A percentile compares a stretch with the other conserved stretches of the same genome.
phyloP scores from a whole-genome alignment of 805 yeast genomes.

The Candida dendrica region DNA sequence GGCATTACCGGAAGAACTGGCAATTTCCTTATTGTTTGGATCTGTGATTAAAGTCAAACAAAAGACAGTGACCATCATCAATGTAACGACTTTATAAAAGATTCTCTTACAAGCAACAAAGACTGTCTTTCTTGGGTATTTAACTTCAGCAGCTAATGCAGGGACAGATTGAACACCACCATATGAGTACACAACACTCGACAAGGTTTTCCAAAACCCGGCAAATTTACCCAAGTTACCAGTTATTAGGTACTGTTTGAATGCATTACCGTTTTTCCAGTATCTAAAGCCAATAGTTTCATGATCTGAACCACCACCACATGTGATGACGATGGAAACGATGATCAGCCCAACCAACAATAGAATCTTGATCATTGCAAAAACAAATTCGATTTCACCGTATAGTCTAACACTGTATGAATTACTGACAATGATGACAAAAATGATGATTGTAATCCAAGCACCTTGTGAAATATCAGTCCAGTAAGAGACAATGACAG shows the following conservation, averaged over 20 bases:
- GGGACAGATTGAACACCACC: slow-evolving; percentile 42
- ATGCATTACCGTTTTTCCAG: slow-evolving; percentile 18
- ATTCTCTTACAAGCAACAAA: slow-evolving; percentile 26
- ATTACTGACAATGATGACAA: slow-evolving; percentile 28
- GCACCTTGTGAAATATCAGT: slow-evolving; percentile 34
- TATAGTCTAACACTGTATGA: slow-evolving; percentile 31
- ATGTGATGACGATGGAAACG: slow-evolving; percentile 34
- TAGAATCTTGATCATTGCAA: slow-evolving; percentile 34
- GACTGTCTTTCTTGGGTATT: slow-evolving; percentile 27
- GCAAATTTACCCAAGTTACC: slow-evolving; percentile 19
- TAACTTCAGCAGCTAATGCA: slow-evolving; percentile 31
- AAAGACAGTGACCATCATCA: slow-evolving; percentile 24
- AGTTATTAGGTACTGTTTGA: slow-evolving; percentile 9
- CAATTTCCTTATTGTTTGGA: slow-evolving; percentile 21
- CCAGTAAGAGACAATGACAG: slow-evolving; percentile 38
- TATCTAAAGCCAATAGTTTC: slow-evolving; percentile 28
- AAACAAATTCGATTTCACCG: slow-evolving; percentile 42
- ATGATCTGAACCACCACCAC: slow-evolving; percentile 37
- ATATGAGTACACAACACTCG: slow-evolving; percentile 31
- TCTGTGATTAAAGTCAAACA: slow-evolving; percentile 27
- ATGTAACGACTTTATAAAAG: slow-evolving; percentile 20
- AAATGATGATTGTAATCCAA: slow-evolving; percentile 34
- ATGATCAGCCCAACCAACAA: slow-evolving; percentile 41
- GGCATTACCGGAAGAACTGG: slow-evolving; percentile 22
- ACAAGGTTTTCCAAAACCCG: slow-evolving; percentile 26